Conservation (phyloP, 345 rosid species). For the Durio zibethinus region DNA sequence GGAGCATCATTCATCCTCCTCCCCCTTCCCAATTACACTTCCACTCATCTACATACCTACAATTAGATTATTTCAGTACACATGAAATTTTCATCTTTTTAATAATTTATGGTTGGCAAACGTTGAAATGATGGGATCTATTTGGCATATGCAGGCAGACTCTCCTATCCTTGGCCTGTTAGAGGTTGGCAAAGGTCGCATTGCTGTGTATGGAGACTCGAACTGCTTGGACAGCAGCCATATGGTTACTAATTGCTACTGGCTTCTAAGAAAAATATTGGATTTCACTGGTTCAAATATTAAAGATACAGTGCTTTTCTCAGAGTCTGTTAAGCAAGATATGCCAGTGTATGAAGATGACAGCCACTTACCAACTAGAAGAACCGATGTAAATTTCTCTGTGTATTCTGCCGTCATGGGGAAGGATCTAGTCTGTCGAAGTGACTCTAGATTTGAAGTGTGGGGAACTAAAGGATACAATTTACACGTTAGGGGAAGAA, state of each 20-base stretch:
- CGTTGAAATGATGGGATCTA: constrained; percentile 10
- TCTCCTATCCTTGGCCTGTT: constrained; percentile 89
- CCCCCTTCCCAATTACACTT: not conserved
- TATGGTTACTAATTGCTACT: constrained; percentile 96
- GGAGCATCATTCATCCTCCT: not conserved
- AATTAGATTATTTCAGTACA: not conserved
- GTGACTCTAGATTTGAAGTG: constrained; percentile 88
- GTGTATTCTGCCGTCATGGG: constrained; percentile 70
- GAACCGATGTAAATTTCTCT: constrained; percentile 90
- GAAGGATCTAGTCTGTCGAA: constrained; percentile 67
- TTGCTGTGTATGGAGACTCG: constrained; percentile 93
- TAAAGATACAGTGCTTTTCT: constrained; percentile 75
- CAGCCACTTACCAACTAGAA: constrained; percentile 70
- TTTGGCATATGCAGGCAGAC: constrained; percentile 51
- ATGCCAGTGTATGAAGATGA: constrained; percentile 54
- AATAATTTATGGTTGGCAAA: not conserved
- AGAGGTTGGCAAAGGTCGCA: constrained; percentile 68
- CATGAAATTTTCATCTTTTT: not conserved
- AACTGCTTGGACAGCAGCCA: constrained; percentile 97
- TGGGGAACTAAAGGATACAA: constrained; percentile 91
- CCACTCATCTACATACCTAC: not conserved
- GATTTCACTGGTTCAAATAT: constrained; percentile 68
- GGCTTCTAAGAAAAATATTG: constrained; percentile 83
- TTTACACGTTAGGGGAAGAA: constrained; percentile 66
- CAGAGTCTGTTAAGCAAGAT: constrained; percentile 49